Percentiles rank a stretch among this genome's conserved stretches.
phyloP scores from a whole-genome alignment of 805 yeast genomes.

The Schwanniomyces yamadae region DNA sequence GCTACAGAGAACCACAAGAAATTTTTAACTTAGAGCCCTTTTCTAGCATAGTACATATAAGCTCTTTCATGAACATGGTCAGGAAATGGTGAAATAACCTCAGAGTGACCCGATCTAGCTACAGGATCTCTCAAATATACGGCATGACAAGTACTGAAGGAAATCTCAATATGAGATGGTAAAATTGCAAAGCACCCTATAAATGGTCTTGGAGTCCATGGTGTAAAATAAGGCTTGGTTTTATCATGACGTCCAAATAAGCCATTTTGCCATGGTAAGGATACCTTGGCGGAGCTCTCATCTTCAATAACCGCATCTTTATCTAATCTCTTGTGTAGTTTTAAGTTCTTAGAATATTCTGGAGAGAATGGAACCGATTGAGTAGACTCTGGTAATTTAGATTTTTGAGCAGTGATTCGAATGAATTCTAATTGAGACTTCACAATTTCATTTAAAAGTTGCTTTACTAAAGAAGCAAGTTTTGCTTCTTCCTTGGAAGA shows the following conservation, averaged over 20 bases:
- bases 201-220: slow-evolving; percentile 95
- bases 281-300: slow-evolving; percentile 48
- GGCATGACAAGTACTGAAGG: slow-evolving; percentile 91
- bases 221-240: slow-evolving; percentile 83
- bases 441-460: slow-evolving; percentile 35
- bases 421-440: slow-evolving; percentile 32
- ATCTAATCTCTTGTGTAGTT: slow-evolving; percentile 38
- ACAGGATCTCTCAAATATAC: slow-evolving; percentile 96
- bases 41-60: slow-evolving; percentile 87
- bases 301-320: slow-evolving; percentile 49
- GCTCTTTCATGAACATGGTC: slow-evolving; percentile 86
- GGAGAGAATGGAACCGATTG: slow-evolving; percentile 28
- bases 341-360: slow-evolving; percentile 23
- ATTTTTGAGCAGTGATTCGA: slow-evolving; percentile 26
- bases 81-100: slow-evolving; percentile 88
- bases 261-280: slow-evolving; percentile 77
- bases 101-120: slow-evolving; percentile 95
- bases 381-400: slow-evolving; percentile 27
- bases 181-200: slow-evolving; percentile 87
- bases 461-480: slow-evolving; percentile 32
- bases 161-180: slow-evolving; percentile 89
- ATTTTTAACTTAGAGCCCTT: slow-evolving; percentile 48
- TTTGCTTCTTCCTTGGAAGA: slow-evolving; percentile 28
- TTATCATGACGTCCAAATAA: slow-evolving; percentile 80
- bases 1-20: too few relatives aligned